phyloP scores from a whole-genome alignment of 2,329 filamentous ascomycete species.

The Zymoseptoria ardabiliae region DNA sequence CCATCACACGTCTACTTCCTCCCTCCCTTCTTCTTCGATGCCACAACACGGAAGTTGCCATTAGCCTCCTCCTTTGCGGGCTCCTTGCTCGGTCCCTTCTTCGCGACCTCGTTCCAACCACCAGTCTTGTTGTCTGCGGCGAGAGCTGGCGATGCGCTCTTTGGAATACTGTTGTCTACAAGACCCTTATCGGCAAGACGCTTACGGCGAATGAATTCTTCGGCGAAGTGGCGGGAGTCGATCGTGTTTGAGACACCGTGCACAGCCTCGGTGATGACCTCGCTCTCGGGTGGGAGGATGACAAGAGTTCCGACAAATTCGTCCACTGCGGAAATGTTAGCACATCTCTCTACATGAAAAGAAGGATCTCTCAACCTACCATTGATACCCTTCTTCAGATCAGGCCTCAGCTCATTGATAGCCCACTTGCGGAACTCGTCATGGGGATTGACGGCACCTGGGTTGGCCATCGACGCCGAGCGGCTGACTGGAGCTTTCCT shows the following conservation, averaged over 20 bases:
- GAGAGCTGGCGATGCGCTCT: conserved; percentile 42
- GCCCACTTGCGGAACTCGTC: conserved; percentile 96
- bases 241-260: conserved; percentile 83
- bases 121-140: conserved; percentile 39
- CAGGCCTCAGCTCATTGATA: conserved; percentile 67
- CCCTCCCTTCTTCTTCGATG: conserved; percentile 76
- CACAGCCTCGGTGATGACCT: conserved; percentile 78
- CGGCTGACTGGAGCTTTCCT: conserved; percentile 35
- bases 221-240: conserved; percentile 85
- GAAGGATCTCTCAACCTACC: conserved; percentile 40
- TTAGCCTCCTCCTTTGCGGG: conserved; percentile 40
- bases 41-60: conserved; percentile 80
- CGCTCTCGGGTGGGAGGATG: conserved; percentile 48
- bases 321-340: conserved; percentile 70
- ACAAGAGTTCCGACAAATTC: not conserved
- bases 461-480: conserved; percentile 49
- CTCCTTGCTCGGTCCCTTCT: conserved; percentile 60
- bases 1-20: conserved; percentile 27
- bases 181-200: conserved; percentile 85
- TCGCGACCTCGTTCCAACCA: conserved; percentile 95
- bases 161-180: conserved; percentile 53
- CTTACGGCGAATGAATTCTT: conserved; percentile 89
- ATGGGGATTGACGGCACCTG: conserved; percentile 56
- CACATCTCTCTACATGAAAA: not conserved
- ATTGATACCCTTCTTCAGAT: conserved; percentile 60